Evolutionary conservation across 371 early-diverging fungal species (phyloP), one percentile per base, ranked within the genome.

Genomic region (Capillidium rhysosporum): DNA sequence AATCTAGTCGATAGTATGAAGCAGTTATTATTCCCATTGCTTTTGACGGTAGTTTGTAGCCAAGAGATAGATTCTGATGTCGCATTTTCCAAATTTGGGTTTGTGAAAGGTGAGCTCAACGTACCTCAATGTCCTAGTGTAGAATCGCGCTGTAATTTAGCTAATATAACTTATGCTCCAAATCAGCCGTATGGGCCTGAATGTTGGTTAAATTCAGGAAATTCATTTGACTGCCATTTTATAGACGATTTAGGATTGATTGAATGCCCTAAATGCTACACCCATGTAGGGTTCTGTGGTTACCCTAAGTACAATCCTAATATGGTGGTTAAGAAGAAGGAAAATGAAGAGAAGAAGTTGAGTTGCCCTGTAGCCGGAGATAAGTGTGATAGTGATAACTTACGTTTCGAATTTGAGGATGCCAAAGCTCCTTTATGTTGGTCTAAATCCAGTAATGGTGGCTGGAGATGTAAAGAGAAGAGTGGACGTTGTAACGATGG

Each of bases 11-110:
- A n/a, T n/a, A n/a, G n/a, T n/a, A n/a, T n/a, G n/a, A n/a, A n/a
- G n/a, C n/a, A n/a, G n/a, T n/a, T n/a, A n/a, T n/a, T n/a, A n/a
- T n/a, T n/a, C n/a, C n/a, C n/a, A n/a, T n/a, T n/a, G n/a, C n/a
- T n/a, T n/a, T n/a, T n/a, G n/a, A n/a, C n/a, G n/a, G n/a, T 41
- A 52, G 41, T 47, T 24, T 16, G 0, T 55, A 77, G 88, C 4
- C 76, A 85, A 51, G 66, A 74, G 34, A 34, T 34, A 34, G 34
- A 34, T 34, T 34, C 34, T 4, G 34, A 34, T 12, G 12, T 7
- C 12, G 34, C 34, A 4, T 34, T 34, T 12, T 7, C 4, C 4
- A 34, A 34, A 12, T 34, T 34, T 34, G 34, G 34, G 34, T 34
- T 7, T 12, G 34, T 34, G 12, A 34, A 34, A 34, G 34, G 34